Percentiles rank a stretch among this genome's conserved stretches.
Evolutionary conservation across 495 filamentous ascomycete species (phyloP).

Genomic region (Podospora australis): DNA sequence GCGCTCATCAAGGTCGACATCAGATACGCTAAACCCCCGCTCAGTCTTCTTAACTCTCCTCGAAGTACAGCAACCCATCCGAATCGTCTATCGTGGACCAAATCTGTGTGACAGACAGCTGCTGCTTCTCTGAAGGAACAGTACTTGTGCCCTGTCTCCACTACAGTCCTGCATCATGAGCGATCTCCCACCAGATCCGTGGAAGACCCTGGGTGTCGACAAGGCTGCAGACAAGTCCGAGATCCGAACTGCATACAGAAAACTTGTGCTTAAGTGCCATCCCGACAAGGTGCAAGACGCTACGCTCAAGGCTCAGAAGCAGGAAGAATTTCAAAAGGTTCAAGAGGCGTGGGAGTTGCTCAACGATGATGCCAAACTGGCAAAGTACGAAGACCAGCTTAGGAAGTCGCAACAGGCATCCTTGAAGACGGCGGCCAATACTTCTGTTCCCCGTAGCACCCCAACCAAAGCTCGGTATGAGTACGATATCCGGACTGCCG

Average conservation of each 20-base stretch:
- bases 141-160: constrained; percentile 2
- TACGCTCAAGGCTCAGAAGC: constrained; percentile 57
- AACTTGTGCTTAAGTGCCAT: constrained; percentile 87
- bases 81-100: too few relatives aligned
- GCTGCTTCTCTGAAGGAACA: constrained; percentile 9
- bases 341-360: constrained; percentile 91
- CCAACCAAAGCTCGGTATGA: constrained; percentile 16
- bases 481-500: constrained; percentile 29
- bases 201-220: constrained; percentile 69
- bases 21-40: too few relatives aligned
- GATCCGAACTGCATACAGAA: constrained; percentile 80
- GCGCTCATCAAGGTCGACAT: constrained; percentile 12
- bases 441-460: constrained; percentile 28
- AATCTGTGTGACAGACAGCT: too few relatives aligned
- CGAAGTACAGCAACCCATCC: too few relatives aligned
- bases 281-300: constrained; percentile 88
- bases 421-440: constrained; percentile 30
- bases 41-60: too few relatives aligned
- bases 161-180: constrained; percentile 47
- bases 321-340: constrained; percentile 85
- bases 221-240: constrained; percentile 65
- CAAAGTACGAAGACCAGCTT: constrained; percentile 71
- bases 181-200: constrained; percentile 70
- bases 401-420: constrained; percentile 45
- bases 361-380: constrained; percentile 64